Conservation (phyloP, 2,329 filamentous ascomycete species). For the Colletotrichum musae region DNA sequence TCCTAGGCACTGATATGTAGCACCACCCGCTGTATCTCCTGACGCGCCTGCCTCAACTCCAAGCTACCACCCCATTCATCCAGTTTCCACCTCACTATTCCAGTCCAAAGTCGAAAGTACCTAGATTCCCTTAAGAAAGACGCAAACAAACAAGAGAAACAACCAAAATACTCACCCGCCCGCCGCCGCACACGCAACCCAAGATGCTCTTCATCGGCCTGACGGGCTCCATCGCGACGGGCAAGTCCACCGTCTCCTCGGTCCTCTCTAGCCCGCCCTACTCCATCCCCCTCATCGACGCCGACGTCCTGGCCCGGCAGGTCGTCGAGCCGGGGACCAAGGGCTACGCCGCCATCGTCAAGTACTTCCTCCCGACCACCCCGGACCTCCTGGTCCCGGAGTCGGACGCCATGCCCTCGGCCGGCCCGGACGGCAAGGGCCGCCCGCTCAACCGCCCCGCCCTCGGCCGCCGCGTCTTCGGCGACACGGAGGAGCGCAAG, state of each 20-base stretch:
- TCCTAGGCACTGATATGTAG: no score
- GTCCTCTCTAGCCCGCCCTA: slow-evolving; percentile 86
- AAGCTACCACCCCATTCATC: no score
- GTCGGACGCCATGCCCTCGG: slow-evolving; percentile 64
- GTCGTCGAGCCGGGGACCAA: slow-evolving; percentile 93
- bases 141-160: no score
- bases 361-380: slow-evolving; percentile 84
- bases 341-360: slow-evolving; percentile 86
- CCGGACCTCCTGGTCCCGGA: slow-evolving; percentile 84
- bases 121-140: no score
- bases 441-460: slow-evolving; percentile 88
- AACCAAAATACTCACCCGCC: no score
- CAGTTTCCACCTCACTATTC: no score
- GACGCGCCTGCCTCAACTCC: no score
- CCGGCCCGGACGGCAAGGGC: slow-evolving; percentile 73
- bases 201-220: slow-evolving; percentile 95
- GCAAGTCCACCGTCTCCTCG: slow-evolving; percentile 94
- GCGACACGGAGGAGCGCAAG: slow-evolving; percentile 77
- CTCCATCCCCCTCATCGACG: slow-evolving; percentile 91
- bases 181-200: not conserved
- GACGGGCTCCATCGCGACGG: slow-evolving; percentile 96
- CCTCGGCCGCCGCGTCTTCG: slow-evolving; percentile 89
- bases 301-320: slow-evolving; percentile 90
- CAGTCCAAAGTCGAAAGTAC: no score
- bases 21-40: no score